These are phyloP conservation scores for Citrus hindsii DNA, from an alignment of 345 rosid genomes.

Conservation along the genomic window DNA sequence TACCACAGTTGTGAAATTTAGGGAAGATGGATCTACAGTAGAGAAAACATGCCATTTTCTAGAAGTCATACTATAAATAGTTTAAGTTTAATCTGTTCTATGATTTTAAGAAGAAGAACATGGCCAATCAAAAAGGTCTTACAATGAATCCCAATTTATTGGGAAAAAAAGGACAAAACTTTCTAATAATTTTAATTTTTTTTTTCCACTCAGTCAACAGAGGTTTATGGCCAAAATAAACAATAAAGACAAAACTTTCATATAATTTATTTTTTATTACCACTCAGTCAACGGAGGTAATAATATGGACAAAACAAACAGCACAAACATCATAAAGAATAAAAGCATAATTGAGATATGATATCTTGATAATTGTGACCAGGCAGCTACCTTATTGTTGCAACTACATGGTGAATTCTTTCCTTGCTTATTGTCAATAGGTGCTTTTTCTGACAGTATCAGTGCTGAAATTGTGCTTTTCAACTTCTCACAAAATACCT, in stretches of 20 bases:
- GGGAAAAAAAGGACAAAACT: not conserved
- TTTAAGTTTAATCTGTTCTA: not conserved
- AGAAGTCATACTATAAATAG: not conserved
- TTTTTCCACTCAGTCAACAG: not conserved
- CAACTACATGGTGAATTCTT: conserved; percentile 27
- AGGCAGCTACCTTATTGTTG: conserved; percentile 74
- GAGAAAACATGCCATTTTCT: not conserved
- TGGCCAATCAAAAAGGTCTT: not conserved
- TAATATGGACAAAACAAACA: conserved; percentile 4
- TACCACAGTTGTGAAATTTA: not conserved
- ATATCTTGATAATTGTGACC: conserved; percentile 50
- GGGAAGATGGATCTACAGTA: not conserved
- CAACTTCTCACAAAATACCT: conserved; percentile 44
- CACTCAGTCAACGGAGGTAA: not conserved
- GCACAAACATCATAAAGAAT: conserved; percentile 13
- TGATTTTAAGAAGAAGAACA: not conserved
- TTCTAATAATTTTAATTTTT: not conserved
- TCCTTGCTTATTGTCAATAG: conserved; percentile 27
- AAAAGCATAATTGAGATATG: conserved; percentile 38
- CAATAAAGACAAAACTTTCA: not conserved
- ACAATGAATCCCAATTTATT: not conserved
- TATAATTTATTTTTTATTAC: not conserved
- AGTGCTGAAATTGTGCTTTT: conserved; percentile 36
- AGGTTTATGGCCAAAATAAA: not conserved
- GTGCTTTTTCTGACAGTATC: conserved; percentile 32